These are phyloP conservation scores for Globisporangium barbulae DNA, from an alignment of 352 stramenopile species.

Conservation along the genomic window DNA sequence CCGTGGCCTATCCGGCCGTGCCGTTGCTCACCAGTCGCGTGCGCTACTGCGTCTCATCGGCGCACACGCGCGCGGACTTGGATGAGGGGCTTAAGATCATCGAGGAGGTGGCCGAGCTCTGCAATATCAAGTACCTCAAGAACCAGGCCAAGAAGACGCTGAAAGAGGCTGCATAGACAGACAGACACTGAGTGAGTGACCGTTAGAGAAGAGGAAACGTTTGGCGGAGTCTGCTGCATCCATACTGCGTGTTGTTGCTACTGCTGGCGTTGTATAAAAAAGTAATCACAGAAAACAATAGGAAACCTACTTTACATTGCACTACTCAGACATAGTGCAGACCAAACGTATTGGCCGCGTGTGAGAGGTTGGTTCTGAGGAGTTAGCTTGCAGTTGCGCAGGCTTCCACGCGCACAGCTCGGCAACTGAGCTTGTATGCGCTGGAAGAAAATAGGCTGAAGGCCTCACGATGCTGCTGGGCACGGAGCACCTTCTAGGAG, in stretches of 20 bases:
- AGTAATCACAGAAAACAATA: no score
- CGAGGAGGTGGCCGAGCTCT: slow-evolving; percentile 65
- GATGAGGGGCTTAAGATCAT: slow-evolving; percentile 81
- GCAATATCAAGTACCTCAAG: slow-evolving; percentile 89
- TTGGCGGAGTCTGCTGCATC: not conserved
- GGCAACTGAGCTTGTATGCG: slow-evolving; percentile 30
- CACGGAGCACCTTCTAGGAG: no score
- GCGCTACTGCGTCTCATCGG: slow-evolving; percentile 93
- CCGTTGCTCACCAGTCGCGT: slow-evolving; percentile 79
- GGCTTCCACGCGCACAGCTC: not conserved
- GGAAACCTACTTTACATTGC: no score
- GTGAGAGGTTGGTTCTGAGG: no score
- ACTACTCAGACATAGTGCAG: no score
- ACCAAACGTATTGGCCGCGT: not conserved
- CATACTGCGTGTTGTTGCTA: not conserved
- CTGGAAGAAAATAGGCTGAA: no score
- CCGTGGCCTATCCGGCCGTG: slow-evolving; percentile 93
- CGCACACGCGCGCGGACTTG: slow-evolving; percentile 84
- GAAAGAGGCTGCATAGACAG: not conserved
- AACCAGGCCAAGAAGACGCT: slow-evolving; percentile 23
- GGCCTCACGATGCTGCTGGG: no score
- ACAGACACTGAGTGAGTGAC: not conserved
- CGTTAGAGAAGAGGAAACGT: not conserved
- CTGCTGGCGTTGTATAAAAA: no score
- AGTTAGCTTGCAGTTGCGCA: no score